Evolutionary conservation across 345 rosid genomes (phyloP).

Genomic region (Citrus mangshanensis): DNA sequence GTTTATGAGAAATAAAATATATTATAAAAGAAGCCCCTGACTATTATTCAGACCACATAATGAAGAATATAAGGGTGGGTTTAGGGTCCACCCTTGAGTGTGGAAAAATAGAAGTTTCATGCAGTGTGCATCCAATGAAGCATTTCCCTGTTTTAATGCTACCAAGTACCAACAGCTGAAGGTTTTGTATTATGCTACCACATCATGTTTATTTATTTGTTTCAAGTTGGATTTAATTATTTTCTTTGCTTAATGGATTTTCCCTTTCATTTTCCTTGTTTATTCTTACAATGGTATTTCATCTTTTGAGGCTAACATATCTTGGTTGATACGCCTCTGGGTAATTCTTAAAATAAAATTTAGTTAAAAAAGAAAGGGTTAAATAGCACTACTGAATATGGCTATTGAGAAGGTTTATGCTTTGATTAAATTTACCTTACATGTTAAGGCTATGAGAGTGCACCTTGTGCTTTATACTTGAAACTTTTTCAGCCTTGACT

Average conservation of each 20-base stretch:
- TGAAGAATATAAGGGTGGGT: background rate
- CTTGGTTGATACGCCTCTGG: background rate
- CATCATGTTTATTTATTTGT: background rate
- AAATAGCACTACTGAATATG: background rate
- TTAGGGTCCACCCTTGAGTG: background rate
- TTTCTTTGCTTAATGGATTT: background rate
- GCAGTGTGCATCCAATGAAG: background rate
- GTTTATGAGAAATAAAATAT: background rate
- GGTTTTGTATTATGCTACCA: background rate
- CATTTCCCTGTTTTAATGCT: background rate
- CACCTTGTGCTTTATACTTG: background rate
- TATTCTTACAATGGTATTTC: background rate
- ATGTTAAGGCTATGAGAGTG: background rate
- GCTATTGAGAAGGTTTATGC: background rate
- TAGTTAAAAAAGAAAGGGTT: background rate
- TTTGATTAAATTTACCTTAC: background rate
- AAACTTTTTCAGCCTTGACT: background rate
- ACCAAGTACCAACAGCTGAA: background rate
- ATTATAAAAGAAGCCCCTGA: background rate
- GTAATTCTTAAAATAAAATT: background rate
- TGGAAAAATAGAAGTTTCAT: background rate
- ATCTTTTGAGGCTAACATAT: background rate
- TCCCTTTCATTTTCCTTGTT: background rate
- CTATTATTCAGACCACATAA: background rate
- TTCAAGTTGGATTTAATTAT: background rate